phyloP scores from a whole-genome alignment of 2,329 filamentous ascomycete genomes.

The Amauroascus niger region DNA sequence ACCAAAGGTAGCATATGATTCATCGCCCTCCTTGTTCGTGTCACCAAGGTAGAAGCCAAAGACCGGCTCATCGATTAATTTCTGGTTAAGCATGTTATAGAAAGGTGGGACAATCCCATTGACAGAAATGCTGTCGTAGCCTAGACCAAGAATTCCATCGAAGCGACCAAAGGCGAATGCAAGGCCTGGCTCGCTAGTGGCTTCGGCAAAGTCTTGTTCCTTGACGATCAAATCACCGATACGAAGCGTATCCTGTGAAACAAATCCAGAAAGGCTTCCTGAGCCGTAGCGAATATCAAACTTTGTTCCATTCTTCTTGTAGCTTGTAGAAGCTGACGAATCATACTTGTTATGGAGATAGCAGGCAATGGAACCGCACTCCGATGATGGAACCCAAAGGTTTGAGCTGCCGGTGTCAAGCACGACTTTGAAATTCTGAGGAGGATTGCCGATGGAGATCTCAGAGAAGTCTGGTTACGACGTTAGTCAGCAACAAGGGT shows the following conservation, averaged over 20 bases:
- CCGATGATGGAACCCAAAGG: conserved; percentile 87
- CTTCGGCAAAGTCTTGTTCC: conserved; percentile 90
- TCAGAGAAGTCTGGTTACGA: conserved; percentile 74
- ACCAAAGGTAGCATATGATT: conserved; percentile 84
- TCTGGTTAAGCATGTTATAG: conserved; percentile 89
- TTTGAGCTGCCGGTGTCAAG: conserved; percentile 98
- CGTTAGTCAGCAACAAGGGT: conserved; percentile 8
- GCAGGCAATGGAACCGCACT: conserved; percentile 93
- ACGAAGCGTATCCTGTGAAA: conserved; percentile 74
- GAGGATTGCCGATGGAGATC: conserved; percentile 82
- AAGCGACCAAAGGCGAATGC: conserved; percentile 97
- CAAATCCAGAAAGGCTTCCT: conserved; percentile 82
- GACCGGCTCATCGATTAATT: conserved; percentile 78
- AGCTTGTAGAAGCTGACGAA: conserved; percentile 75
- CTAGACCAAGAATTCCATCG: conserved; percentile 90
- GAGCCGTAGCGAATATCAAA: conserved; percentile 96
- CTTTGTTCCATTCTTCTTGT: conserved; percentile 83
- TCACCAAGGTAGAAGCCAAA: conserved; percentile 94
- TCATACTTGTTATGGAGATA: conserved; percentile 97
- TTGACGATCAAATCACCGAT: conserved; percentile 87
- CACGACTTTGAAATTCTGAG: conserved; percentile 95
- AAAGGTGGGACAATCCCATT: conserved; percentile 92
- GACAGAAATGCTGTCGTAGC: conserved; percentile 93
- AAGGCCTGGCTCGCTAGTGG: conserved; percentile 86
- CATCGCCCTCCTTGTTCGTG: conserved; percentile 57